Evolutionary conservation across 2,329 filamentous ascomycete genomes (phyloP).

Genomic region (Neoascochyta sp.): DNA sequence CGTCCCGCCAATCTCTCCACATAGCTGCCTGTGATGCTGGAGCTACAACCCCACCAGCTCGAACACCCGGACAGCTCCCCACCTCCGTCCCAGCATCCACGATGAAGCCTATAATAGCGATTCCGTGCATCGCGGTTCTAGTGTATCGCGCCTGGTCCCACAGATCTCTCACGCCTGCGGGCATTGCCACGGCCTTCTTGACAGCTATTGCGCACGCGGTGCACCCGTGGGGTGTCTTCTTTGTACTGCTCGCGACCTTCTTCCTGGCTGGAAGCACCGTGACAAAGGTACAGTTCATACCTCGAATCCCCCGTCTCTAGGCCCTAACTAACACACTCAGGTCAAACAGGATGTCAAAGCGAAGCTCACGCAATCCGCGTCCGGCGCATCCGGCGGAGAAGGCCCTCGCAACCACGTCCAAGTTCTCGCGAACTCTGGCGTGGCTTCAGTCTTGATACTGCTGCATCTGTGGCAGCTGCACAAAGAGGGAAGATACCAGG

Average conservation of each 20-base stretch:
- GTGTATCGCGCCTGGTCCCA: slow-evolving; percentile 41
- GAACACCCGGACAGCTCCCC: slow-evolving; percentile 8
- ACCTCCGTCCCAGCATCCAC: slow-evolving; percentile 7
- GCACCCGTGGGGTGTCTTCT: slow-evolving; percentile 95
- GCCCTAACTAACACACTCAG: slow-evolving; percentile 41
- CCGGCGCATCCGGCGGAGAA: slow-evolving; percentile 71
- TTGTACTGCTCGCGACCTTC: slow-evolving; percentile 76
- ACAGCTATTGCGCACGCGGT: slow-evolving; percentile 79
- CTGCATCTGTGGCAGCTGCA: slow-evolving; percentile 48
- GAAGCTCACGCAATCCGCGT: slow-evolving; percentile 71
- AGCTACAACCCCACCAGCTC: slow-evolving; percentile 8
- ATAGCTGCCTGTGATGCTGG: slow-evolving; percentile 14
- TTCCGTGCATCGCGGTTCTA: slow-evolving; percentile 36
- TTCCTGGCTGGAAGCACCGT: slow-evolving; percentile 80
- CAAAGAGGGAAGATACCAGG: slow-evolving; percentile 30
- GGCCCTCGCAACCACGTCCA: slow-evolving; percentile 80
- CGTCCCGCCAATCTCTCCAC: too few relatives aligned
- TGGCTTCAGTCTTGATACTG: slow-evolving; percentile 64
- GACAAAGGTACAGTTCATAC: slow-evolving; percentile 68
- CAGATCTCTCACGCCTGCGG: slow-evolving; percentile 69
- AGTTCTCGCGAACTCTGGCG: slow-evolving; percentile 82
- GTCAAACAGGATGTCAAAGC: slow-evolving; percentile 86
- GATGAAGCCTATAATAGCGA: slow-evolving; percentile 31
- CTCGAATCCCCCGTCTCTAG: not conserved
- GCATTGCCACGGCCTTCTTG: slow-evolving; percentile 66